Evolutionary conservation across 352 stramenopile species (phyloP), one percentile per base, ranked within the genome.

Genomic region (Globisporangium ultimum): DNA sequence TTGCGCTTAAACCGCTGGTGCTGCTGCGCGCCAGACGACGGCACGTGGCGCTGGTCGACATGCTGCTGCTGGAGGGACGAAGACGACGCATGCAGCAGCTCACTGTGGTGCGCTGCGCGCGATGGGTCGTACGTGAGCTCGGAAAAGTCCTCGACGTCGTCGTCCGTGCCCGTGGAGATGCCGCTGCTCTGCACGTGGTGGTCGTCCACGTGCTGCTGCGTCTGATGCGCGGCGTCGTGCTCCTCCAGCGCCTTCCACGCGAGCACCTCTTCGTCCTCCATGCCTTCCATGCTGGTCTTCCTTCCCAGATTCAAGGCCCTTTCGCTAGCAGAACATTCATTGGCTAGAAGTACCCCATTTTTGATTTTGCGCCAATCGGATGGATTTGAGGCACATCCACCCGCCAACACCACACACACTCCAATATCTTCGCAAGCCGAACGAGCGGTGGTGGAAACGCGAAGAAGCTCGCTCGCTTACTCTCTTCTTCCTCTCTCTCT

Each of bases 1-100:
- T 82, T 87, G 42, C 80, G 78, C 63, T 90, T 90, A 24, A 72
- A 62, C 10, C 76, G 60, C 51, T 68, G 61, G 0, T 64, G 58
- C 17, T 71, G 53, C 38, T 54, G 17, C 40, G 40, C 12, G 2
- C 1, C 12, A 3, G 40, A 45, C 40, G 40, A 18, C 40, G 40
- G 17, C 17, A 18, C 7, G 13, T 18, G 40, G 3, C 17, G 59
- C 32, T 48, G 47, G 12, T 71, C 58, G 8, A 43, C 55, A 32
- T 62, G 32, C 14, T 69, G 60, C 12, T 71, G 28, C 15, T 47
- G 15, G 11, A 41, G 48, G 17, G 43, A 46, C 24, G 24, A 32
- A 32, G 24, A 32, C 7, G 28, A 36, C 28, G 28, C 28, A 10
- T 56, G 55, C 12, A 24, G 61, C 8, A 50, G 40, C 5, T 20